A percentile compares a stretch with the other conserved stretches of the same genome.
Evolutionary conservation across 208 protist species (phyloP).

Genomic region (Spongospora subterranea): DNA sequence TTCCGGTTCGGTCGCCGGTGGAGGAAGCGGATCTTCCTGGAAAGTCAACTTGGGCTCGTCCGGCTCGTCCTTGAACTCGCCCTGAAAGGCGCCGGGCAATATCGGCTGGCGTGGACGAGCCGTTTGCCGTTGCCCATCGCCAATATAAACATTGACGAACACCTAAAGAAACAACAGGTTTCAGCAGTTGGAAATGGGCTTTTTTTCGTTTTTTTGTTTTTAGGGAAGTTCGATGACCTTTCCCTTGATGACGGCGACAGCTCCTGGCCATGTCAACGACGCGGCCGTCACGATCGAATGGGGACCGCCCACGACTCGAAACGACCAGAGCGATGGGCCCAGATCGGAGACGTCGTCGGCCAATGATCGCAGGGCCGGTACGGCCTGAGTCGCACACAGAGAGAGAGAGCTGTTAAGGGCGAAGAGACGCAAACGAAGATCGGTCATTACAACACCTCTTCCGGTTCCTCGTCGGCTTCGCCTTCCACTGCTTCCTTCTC

Average conservation of each 20-base stretch:
- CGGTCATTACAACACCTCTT: not conserved
- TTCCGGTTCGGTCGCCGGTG: constrained; percentile 1
- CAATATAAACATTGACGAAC: constrained; percentile 29
- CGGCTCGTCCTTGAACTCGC: constrained; percentile 31
- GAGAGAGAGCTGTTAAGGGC: not conserved
- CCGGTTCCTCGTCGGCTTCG: not conserved
- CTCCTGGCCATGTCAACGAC: constrained; percentile 25
- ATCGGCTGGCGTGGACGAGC: not conserved
- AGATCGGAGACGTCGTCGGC: not conserved
- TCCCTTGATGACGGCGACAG: not conserved
- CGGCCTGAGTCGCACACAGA: not conserved
- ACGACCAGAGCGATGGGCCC: constrained; percentile 3
- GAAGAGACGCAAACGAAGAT: too few relatives aligned
- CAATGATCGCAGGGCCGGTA: not conserved
- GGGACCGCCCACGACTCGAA: not conserved
- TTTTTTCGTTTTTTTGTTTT: not conserved
- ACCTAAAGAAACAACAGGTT: not conserved
- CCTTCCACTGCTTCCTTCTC: not conserved
- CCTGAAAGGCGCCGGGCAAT: constrained; percentile 23
- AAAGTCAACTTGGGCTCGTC: constrained; percentile 24
- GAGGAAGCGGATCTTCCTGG: constrained; percentile 21
- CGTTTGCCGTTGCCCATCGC: constrained; percentile 17
- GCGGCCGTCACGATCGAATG: not conserved
- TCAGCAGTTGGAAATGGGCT: not conserved
- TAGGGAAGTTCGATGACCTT: too few relatives aligned